phyloP scores from a whole-genome alignment of 148 eudicot genomes.

The Chenopodium berlandieri region DNA sequence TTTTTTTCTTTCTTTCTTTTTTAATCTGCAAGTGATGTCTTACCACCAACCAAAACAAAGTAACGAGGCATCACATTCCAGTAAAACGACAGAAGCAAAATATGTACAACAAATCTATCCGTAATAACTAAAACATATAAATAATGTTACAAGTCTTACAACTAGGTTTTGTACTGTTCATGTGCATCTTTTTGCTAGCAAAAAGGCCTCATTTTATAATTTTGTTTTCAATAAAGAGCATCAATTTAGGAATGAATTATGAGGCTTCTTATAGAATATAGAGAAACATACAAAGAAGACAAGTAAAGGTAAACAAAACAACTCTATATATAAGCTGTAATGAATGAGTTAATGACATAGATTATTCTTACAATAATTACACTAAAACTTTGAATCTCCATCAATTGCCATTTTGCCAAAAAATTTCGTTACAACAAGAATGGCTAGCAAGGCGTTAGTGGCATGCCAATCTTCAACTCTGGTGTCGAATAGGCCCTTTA shows the following conservation, averaged over 20 bases:
- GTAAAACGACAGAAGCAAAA: background rate
- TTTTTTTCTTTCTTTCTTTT: too few relatives aligned
- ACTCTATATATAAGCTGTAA: background rate
- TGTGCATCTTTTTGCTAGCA: background rate
- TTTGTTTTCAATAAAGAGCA: background rate
- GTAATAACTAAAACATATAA: background rate
- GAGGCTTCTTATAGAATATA: background rate
- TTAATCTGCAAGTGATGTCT: background rate
- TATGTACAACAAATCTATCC: background rate
- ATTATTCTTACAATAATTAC: background rate
- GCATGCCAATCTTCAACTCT: background rate
- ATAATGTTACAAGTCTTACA: too few relatives aligned
- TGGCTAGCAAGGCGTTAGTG: background rate
- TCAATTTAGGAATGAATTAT: background rate
- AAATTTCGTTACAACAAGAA: background rate
- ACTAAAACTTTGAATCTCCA: background rate
- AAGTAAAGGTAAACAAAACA: background rate
- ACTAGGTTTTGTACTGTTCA: background rate
- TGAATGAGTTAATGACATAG: background rate
- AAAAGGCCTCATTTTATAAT: background rate
- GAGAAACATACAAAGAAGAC: background rate
- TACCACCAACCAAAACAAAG: conserved; percentile 1
- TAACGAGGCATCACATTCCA: background rate
- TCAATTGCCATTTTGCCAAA: background rate
- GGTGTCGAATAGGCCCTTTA: background rate